Evolutionary conservation across 805 yeast species (phyloP).

Genomic region (Kazachstania africana): DNA sequence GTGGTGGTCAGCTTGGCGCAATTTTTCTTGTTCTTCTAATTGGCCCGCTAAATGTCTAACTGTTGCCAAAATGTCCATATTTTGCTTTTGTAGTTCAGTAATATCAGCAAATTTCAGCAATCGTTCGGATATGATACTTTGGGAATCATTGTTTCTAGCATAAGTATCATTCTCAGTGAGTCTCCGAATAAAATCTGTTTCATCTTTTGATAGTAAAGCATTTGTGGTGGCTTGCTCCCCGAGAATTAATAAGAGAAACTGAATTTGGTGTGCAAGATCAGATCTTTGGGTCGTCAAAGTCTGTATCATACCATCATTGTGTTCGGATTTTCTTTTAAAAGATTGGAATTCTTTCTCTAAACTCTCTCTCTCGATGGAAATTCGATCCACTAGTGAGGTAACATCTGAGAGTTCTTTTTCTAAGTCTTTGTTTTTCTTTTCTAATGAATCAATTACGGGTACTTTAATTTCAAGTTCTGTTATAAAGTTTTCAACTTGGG

Average conservation of each 20-base stretch:
- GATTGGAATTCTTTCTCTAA: conserved; percentile 19
- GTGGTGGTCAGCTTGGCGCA: conserved; percentile 5
- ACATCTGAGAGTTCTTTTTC: conserved; percentile 47
- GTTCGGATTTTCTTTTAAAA: conserved; percentile 14
- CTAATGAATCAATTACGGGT: conserved; percentile 62
- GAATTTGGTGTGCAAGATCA: conserved; percentile 79
- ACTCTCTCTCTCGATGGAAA: conserved; percentile 37
- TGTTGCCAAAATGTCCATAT: conserved; percentile 56
- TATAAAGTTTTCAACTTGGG: conserved; percentile 59
- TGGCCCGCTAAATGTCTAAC: conserved; percentile 62
- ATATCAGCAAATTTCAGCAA: conserved; percentile 59
- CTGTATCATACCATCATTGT: conserved; percentile 27
- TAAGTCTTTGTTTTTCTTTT: conserved; percentile 42
- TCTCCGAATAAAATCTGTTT: conserved; percentile 49
- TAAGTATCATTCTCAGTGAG: conserved; percentile 29
- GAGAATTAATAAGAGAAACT: conserved; percentile 42
- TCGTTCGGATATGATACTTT: conserved; percentile 56
- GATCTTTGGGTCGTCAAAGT: conserved; percentile 44
- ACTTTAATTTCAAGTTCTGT: conserved; percentile 67
- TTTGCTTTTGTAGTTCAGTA: conserved; percentile 59
- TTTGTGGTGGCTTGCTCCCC: conserved; percentile 29
- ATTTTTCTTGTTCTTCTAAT: conserved; percentile 53
- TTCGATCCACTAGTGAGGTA: conserved; percentile 41
- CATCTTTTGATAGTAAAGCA: conserved; percentile 51
- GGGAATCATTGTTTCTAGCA: conserved; percentile 50